Evolutionary conservation across 148 eudicot species (phyloP).

Genomic region (Camellia granthamiana): DNA sequence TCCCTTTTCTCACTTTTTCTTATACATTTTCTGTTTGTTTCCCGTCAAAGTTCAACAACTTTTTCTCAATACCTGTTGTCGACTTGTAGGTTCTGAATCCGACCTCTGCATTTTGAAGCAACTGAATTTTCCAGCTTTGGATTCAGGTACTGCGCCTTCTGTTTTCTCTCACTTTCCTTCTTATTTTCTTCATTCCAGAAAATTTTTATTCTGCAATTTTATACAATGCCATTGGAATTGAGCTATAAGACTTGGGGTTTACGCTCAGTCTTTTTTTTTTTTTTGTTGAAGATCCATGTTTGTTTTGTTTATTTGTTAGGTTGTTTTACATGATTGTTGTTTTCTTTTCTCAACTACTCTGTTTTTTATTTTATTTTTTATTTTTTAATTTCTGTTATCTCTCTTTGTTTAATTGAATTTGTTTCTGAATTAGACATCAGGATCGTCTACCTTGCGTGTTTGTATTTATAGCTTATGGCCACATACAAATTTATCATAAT

Average conservation of each 20-base stretch:
- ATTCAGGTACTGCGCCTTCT: conserved; percentile 6
- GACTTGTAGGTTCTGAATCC: background rate
- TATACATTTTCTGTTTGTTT: background rate
- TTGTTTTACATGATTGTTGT: background rate
- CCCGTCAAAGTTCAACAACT: background rate
- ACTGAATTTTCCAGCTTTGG: background rate
- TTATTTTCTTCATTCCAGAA: background rate
- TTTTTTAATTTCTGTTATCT: background rate
- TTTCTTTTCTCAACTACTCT: background rate
- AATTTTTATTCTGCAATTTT: background rate
- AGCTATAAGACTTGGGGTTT: too few relatives aligned
- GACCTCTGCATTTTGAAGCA: background rate
- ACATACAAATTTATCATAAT: background rate
- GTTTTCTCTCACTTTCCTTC: background rate
- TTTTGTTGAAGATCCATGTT: background rate
- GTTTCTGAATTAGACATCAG: background rate
- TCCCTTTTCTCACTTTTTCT: background rate
- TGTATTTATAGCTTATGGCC: background rate
- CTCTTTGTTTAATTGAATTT: background rate
- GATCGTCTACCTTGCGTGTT: background rate
- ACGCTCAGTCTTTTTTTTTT: background rate
- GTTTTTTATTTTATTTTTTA: background rate
- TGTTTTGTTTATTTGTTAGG: background rate
- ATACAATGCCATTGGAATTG: background rate
- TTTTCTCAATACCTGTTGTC: background rate